Evolutionary conservation across 371 early-diverging fungal species (phyloP), one percentile per base, ranked within the genome.

Genomic region (Mucor plumbeus): DNA sequence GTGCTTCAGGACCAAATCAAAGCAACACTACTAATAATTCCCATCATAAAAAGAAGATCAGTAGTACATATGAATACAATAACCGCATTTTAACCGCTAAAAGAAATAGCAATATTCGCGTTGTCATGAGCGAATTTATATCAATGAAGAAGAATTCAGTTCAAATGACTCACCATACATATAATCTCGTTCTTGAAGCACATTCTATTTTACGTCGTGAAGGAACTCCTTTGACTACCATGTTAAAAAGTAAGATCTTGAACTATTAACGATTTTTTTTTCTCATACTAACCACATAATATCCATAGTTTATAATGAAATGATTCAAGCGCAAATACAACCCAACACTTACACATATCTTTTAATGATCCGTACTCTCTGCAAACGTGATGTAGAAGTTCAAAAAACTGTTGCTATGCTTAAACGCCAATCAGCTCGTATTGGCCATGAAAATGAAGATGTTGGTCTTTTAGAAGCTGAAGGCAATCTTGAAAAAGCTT

Each of bases 381-480:
- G 80, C 53, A 78, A 77, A 35, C 77, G 83, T 31, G 85, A 83
- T 55, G 74, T 75, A 6, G 85, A 85, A 60, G 81, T 85, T 1
- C 81, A 78, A 77, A 80, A 81, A 50, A 75, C 72, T 1, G 67
- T 76, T 38, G 72, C 77, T 41, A 78, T 78, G 79, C 62, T 78
- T 7, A 70, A 73, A 58, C 71, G 75, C 31, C 76, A 80, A 41
- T 75, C 73, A 7, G 71, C 67, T 47, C 78, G 78, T 35, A 63
- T 67, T 8, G 77, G 77, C 7, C 53, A 63, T 34, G 43, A 75
- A 21, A 65, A 65, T 33, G 68, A 71, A 56, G 75, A 76, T 36
- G 71, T 78, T 11, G 53, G 67, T 31, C 33, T 63, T 10, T 58
- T 79, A 5, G 76, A 82, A 66, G 19, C 74, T 5, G 83, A 83